Base-by-base conservation (phyloP, 345 rosid genomes). In the Luvunga scandens region DNA sequence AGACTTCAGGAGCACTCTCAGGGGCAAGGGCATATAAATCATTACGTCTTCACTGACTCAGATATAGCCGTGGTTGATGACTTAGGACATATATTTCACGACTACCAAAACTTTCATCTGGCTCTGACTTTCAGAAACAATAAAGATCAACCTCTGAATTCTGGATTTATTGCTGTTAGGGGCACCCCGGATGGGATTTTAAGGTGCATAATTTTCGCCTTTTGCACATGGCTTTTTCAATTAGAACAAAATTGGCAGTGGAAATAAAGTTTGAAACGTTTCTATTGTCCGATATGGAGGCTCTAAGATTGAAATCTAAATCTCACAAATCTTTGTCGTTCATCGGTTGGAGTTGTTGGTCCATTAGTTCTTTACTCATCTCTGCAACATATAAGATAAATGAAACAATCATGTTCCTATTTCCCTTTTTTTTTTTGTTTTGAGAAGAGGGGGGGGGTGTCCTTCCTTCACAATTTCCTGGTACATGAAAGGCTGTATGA, bases 61-160 rank as follows among this genome's bases (percentile, higher is more conserved):
- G 99, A 96, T 83, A 90, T 94, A 50, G 94, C 95, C 9, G 90
- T 94, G 64, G 93, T 92, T 76, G 89, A 87, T 80, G 88, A 94
- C 84, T 81, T 94, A 0, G 91, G 90, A 64, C 83, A 79, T 79
- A 83, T 90, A 79, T 96, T 96, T 78, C 83, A 72, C 4, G 79
- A 81, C 78, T 78, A 91, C 75, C 87, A 88, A 71, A 75, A 85
- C 78, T 96, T 96, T 80, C 91, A 91, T 78, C 31, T 94, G 74
- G 98, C 97, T 75, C 92, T 96, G 60, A 96, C 98, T 59, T 96
- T 94, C 88, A 88, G 98, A 55, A 96, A 92, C 88, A 96, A 92
- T 81, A 96, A 92, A 89, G 92, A 90, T 27, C 98, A 96, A 66
- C 99, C 99, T 57, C 84, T 96, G 77, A 94, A 94, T 86, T 96